Evolutionary conservation across 2,329 filamentous ascomycete genomes (phyloP).

Genomic region (Verticillium nubilum): DNA sequence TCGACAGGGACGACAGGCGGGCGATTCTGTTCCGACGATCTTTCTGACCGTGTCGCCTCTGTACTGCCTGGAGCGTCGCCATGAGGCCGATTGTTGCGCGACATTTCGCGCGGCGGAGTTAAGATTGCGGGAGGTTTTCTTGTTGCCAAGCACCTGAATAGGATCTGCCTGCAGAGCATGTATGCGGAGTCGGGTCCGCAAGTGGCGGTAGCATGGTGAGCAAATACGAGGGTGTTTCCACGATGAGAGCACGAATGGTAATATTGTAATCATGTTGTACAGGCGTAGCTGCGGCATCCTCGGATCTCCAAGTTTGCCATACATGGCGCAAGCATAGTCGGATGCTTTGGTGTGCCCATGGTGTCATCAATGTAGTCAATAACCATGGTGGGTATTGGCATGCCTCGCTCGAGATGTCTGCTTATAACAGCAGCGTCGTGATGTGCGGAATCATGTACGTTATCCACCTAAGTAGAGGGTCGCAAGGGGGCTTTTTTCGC

Average conservation of each 20-base stretch:
- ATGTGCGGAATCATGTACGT: too few species aligned
- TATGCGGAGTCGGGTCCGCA: not conserved
- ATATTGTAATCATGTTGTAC: not conserved
- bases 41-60: not conserved
- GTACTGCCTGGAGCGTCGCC: not conserved
- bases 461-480: too few species aligned
- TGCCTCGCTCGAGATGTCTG: too few species aligned
- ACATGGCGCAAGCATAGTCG: not conserved
- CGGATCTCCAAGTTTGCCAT: not conserved
- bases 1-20: slow-evolving; percentile 1
- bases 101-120: not conserved
- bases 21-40: not conserved
- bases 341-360: not conserved
- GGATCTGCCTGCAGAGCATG: not conserved
- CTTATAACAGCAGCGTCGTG: too few species aligned
- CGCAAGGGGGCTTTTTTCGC: too few species aligned
- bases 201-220: not conserved
- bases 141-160: not conserved
- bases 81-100: not conserved
- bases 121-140: not conserved
- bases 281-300: not conserved
- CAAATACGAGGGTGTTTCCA: not conserved
- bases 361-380: not conserved
- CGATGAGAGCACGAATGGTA: not conserved
- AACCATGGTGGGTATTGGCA: too few species aligned